Base-by-base conservation (phyloP, 73 alveolate genomes). In the Stentor coeruleus region DNA sequence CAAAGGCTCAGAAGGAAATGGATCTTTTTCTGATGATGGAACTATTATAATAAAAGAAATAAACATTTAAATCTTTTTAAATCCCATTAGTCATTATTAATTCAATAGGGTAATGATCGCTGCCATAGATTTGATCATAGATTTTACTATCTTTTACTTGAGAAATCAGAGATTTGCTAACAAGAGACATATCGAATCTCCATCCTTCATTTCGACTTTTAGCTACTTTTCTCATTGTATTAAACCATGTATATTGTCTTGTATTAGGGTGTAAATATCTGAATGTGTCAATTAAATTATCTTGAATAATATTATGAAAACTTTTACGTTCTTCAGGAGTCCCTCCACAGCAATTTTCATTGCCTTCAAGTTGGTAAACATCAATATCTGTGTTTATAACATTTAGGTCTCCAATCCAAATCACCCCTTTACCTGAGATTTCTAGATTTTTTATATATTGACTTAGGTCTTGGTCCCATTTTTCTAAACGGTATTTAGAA, bases 301-400 rank as follows among this genome's bases (percentile, higher is more conserved):
- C 42, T 39, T 77, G 58, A 35, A 89, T 77, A 84, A 89, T 86
- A 30, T 86, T 81, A 33, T 90, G 57, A 81, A 96, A 95, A 38
- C 91, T 66, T 11, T 85, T 92, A 49, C 97, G 88, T 84, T 96
- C 99, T 74, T 91, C 93, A 72, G 40, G 39, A 26, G 99, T 91
- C 86, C 90, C 93, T 42, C 99, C 97, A 39, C 98, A 93, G 81
- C 89, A 59, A 79, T 85, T 89, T 37, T 91, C 95, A 75, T 91
- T 89, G 39, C 93, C 92, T 85, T 87, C 88, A 3, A 98, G 98
- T 55, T 93, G 93, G 85, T 86, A 91, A 35, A 96, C 85, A 84
- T 96, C 99, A n/a, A 96, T 95, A 35, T 94, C 98, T 55, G 91
- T 76, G 85, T 93, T 96, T 26, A 97, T 95, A 36, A 96, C 99